Base-by-base conservation (phyloP, 441 rosid species). In the Syzygium syzygioides region DNA sequence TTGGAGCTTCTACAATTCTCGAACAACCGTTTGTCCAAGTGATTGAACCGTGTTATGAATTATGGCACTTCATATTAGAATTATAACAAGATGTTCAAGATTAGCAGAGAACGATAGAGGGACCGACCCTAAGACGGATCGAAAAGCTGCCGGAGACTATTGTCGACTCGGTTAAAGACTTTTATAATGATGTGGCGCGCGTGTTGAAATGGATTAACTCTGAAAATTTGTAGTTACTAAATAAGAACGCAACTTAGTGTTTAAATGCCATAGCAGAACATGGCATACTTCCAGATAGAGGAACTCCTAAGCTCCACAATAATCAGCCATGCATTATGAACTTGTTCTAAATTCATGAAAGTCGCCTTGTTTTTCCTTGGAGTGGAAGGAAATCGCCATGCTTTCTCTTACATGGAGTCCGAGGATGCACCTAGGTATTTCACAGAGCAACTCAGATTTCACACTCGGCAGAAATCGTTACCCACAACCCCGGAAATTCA, bases 141-240 rank as follows among this genome's bases (percentile, higher is more conserved):
- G 6, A 41, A 76, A 52, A 37, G 52, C 18, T 76, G 10, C n/a
- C 1, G n/a, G 48, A 76, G 83, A 23, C 52, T 11, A 23, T 7
- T 1, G 9, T 23, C 5, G 5, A 37, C 17, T 37, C 50, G 4
- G 23, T 71, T 45, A 20, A 37, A 41, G n/a, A 37, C 50, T 37
- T 1, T 0, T 20, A 23, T 12, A 37, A 11, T 5, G 3, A 37
- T 3, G 6, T 23, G 50, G 50, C n/a, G 8, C 0, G 26, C 15
- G 4, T 15, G 66, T 5, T 37, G 28, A 37, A 37, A 50, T 37
- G 50, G 37, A 71, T 71, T 8, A 71, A 37, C 80, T 20, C 28
- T 1, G 28, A 37, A 25, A 37, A 37, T 37, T 71, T 71, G 50
- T 25, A 37, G 80, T 34, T 37, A 34, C 79, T 68, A 68, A 68